These are phyloP conservation scores for Candida pseudocylindracea DNA, from an alignment of 1,139 yeast genomes.

Conservation along the genomic window DNA sequence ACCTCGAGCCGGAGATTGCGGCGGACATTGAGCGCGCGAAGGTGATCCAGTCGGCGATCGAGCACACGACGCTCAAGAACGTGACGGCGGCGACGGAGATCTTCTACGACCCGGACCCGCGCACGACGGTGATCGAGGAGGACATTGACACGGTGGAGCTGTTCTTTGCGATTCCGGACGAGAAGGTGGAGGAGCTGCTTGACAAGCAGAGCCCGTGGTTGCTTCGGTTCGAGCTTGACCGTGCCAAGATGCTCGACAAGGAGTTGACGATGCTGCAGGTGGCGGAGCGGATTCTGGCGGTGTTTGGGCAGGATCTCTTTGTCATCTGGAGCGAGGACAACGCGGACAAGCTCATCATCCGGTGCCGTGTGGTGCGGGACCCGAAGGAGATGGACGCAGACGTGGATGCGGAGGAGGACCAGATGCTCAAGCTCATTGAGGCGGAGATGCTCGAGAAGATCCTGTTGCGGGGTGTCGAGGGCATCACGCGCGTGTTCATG, in stretches of 20 bases:
- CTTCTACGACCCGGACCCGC: conserved; percentile 95
- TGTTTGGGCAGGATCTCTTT: conserved; percentile 85
- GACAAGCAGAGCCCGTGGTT: conserved; percentile 97
- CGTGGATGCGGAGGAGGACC: conserved; percentile 92
- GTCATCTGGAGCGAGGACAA: conserved; percentile 99
- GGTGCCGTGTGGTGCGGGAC: conserved; percentile 97
- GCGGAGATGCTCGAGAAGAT: conserved; percentile 92
- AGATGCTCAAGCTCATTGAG: conserved; percentile 84
- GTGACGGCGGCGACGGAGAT: conserved; percentile 97
- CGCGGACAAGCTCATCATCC: conserved; percentile 86
- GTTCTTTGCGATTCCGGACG: conserved; percentile 94
- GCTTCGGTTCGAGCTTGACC: conserved; percentile 85
- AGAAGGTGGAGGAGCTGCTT: conserved; percentile 80
- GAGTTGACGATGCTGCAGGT: conserved; percentile 97
- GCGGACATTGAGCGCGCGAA: conserved; percentile 85
- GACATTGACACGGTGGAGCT: conserved; percentile 96
- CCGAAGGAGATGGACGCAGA: conserved; percentile 88
- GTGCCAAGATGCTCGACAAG: conserved; percentile 97
- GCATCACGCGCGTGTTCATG: conserved; percentile 80
- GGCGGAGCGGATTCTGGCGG: conserved; percentile 84
- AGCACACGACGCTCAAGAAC: conserved; percentile 84
- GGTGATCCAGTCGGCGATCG: conserved; percentile 88
- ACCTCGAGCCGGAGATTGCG: conserved; percentile 60
- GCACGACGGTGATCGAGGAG: conserved; percentile 84
- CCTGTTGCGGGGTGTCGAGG: conserved; percentile 88